Percentiles rank a stretch among this genome's conserved stretches.
These are phyloP conservation scores for Tieghemostelium lacteum DNA, from an alignment of 78 protist genomes.

Conservation along the genomic window DNA sequence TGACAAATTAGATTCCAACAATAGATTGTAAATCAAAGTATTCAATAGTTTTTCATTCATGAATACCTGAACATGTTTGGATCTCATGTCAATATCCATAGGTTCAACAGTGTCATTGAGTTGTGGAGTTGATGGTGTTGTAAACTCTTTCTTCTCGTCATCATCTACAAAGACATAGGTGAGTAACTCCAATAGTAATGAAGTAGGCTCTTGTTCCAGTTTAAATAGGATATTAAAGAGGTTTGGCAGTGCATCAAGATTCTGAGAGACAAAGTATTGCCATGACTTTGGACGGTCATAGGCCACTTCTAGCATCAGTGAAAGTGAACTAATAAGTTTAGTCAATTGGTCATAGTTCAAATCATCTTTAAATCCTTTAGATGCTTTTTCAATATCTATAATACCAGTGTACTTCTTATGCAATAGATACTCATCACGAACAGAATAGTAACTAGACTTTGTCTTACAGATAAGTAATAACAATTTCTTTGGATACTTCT, in stretches of 20 bases:
- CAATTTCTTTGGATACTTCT: slow-evolving; percentile 73
- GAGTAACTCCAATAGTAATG: slow-evolving; percentile 33
- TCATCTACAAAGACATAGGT: slow-evolving; percentile 57
- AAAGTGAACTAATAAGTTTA: slow-evolving; percentile 35
- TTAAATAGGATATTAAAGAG: slow-evolving; percentile 37
- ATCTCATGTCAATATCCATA: slow-evolving; percentile 4
- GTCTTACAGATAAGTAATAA: slow-evolving; percentile 7
- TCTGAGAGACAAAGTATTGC: slow-evolving; percentile 35
- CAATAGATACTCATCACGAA: slow-evolving; percentile 59
- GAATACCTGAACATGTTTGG: slow-evolving; percentile 28
- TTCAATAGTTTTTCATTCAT: slow-evolving; percentile 24
- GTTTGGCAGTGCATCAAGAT: slow-evolving; percentile 12
- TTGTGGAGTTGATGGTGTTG: background rate
- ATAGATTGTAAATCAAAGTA: slow-evolving; percentile 23
- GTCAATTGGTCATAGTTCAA: slow-evolving; percentile 50
- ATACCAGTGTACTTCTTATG: slow-evolving; percentile 24
- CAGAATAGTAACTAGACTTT: slow-evolving; percentile 37
- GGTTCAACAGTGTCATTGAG: background rate
- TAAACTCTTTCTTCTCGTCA: background rate
- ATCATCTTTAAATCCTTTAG: slow-evolving; percentile 41
- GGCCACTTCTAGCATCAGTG: slow-evolving; percentile 50
- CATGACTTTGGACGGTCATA: slow-evolving; percentile 59
- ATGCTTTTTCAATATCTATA: background rate
- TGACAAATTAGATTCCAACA: slow-evolving; percentile 47
- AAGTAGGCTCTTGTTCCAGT: slow-evolving; percentile 34